Evolutionary conservation across 805 yeast genomes (phyloP), one percentile per base, ranked within the genome.

Genomic region (Kazachstania taianensis): DNA sequence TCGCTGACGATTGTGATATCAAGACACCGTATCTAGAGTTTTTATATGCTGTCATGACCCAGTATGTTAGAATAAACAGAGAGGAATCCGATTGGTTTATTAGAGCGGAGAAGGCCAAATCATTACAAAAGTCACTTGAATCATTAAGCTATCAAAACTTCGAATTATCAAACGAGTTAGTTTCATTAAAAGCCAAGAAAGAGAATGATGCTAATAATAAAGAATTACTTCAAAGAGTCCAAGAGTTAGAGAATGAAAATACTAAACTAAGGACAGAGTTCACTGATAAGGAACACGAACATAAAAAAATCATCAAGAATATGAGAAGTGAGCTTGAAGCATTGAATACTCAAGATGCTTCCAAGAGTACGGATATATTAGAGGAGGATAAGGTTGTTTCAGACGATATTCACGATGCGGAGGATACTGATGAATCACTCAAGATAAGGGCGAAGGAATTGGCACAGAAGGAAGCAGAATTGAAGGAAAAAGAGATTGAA

Each of bases 11-110:
- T 53, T 72, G 73, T 52, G 78, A 80, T 33, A 76, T 84, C 35
- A 78, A 81, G 50, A 83, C 95, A 0, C 96, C 96, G 2, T 86
- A 86, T 54, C 65, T 87, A 53, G 96, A 87, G 61, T 83, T 82
- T 45, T 63, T 84, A 38, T 87, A 84, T 53, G 82, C 94, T 2
- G 71, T 75, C 37, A 63, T 80, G 64, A 73, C 81, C 43, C 86
- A 80, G 52, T 69, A 65, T 36, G 66, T 63, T 34, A 67, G 65
- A 38, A 59, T 71, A 38, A 77, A 75, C 42, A 41, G 44, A 4
- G 63, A 63, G n/a, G 45, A 56, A 8, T 51, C 66, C 3, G 46
- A 48, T 20, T 49, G 51, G 50, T 58, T 57, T 30, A 39, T 42
- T 4, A 49, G 58, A 32, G 8, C 18, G 3, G 43, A 39, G n/a